These are phyloP conservation scores for Termitomyces sp. DNA, from an alignment of 768 basidiomycete species.

Conservation along the genomic window DNA sequence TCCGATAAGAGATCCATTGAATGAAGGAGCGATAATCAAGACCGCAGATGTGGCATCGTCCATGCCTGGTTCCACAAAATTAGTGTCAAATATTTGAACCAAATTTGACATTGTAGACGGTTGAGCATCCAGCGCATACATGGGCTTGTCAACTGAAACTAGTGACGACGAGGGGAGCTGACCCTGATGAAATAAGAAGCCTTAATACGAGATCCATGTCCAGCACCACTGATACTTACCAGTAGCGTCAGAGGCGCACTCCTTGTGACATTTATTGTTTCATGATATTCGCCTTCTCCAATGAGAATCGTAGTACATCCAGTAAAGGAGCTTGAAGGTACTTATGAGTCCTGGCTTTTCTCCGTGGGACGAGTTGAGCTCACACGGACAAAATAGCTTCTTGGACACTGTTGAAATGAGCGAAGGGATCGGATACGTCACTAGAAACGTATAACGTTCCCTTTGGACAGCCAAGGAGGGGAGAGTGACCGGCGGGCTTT, in stretches of 20 bases:
- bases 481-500: conserved; percentile 34
- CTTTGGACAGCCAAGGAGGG: conserved; percentile 47
- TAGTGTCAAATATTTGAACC: conserved; percentile 48
- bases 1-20: conserved; percentile 53
- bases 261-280: conserved; percentile 53
- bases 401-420: conserved; percentile 47
- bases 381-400: conserved; percentile 53
- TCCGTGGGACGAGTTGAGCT: conserved; percentile 10
- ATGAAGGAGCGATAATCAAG: conserved; percentile 50
- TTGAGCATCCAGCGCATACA: conserved; percentile 33
- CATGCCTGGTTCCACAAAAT: conserved; percentile 33
- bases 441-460: conserved; percentile 58
- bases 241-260: conserved; percentile 49
- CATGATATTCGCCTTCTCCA: conserved; percentile 53
- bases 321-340: conserved; percentile 30
- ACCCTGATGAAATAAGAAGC: conserved; percentile 29
- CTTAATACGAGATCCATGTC: background rate
- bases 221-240: conserved; percentile 23
- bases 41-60: conserved; percentile 59
- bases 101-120: conserved; percentile 48
- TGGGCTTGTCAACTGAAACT: conserved; percentile 21
- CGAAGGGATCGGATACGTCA: conserved; percentile 32
- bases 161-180: conserved; percentile 36
- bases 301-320: conserved; percentile 46
- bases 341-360: background rate